Evolutionary conservation across 2,329 filamentous ascomycete genomes (phyloP).

Genomic region (Ilyonectria sp.): DNA sequence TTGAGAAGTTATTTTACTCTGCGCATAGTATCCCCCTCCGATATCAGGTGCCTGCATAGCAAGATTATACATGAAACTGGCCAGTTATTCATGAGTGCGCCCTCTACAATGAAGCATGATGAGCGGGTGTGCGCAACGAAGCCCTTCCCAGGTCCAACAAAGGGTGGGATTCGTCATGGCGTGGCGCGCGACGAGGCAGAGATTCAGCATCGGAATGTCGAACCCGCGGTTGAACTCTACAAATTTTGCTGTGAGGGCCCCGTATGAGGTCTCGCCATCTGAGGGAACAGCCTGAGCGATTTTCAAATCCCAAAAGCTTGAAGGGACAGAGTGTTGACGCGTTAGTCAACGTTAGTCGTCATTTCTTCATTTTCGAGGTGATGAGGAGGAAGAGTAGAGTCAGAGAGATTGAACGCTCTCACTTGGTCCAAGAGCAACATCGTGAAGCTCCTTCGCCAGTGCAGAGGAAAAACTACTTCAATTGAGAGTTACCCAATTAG

Average conservation of each 20-base stretch:
- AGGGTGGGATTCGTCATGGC: slow-evolving; percentile 56
- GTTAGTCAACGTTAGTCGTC: slow-evolving; percentile 24
- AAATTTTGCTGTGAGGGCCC: slow-evolving; percentile 43
- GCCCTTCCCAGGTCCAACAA: slow-evolving; percentile 55
- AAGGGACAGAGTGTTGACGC: slow-evolving; percentile 47
- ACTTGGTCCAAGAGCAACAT: slow-evolving; percentile 45
- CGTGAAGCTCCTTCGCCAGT: slow-evolving; percentile 47
- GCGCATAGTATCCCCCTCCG: slow-evolving; percentile 37
- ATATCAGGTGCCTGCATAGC: slow-evolving; percentile 50
- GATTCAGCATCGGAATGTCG: slow-evolving; percentile 50
- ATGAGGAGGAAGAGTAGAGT: too few species aligned
- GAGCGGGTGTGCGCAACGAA: slow-evolving; percentile 57
- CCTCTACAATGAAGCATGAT: slow-evolving; percentile 51
- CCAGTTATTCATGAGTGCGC: slow-evolving; percentile 49
- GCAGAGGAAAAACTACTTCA: slow-evolving; percentile 30
- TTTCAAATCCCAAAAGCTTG: slow-evolving; percentile 51
- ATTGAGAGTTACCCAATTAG: too few species aligned
- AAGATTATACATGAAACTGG: slow-evolving; percentile 51
- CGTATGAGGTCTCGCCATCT: slow-evolving; percentile 47
- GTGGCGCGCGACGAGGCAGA: slow-evolving; percentile 56
- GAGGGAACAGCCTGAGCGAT: slow-evolving; percentile 50
- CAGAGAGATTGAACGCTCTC: slow-evolving; percentile 38
- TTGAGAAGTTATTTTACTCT: not conserved
- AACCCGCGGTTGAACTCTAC: slow-evolving; percentile 55
- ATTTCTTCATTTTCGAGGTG: not conserved